phyloP scores from a whole-genome alignment of 768 basidiomycete species.

The Suillus sp. region DNA sequence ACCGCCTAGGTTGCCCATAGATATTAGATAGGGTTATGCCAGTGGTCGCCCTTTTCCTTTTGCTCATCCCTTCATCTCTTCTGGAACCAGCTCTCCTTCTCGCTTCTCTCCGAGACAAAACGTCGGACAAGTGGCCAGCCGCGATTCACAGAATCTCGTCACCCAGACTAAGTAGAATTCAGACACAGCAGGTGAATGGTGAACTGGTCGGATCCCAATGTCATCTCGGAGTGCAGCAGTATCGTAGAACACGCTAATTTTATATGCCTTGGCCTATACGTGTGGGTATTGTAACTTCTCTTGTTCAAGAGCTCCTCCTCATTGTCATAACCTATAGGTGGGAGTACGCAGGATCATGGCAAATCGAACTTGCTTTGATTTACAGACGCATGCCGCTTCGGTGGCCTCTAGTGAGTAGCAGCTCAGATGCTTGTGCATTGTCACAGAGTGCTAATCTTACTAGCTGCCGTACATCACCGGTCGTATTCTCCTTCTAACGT shows the following conservation, averaged over 20 bases:
- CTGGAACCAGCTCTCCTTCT: background rate
- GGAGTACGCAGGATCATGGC: conserved; percentile 1
- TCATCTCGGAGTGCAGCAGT: background rate
- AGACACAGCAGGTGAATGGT: background rate
- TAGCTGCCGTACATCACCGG: background rate
- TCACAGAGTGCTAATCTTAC: background rate
- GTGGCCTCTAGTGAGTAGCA: conserved; percentile 4
- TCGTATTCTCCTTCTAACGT: background rate
- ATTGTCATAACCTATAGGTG: background rate
- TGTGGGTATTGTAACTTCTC: background rate
- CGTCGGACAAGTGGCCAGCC: no score
- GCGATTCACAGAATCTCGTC: background rate
- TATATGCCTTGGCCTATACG: background rate
- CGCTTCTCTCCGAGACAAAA: background rate
- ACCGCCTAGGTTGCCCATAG: background rate
- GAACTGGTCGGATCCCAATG: background rate
- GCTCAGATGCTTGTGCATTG: background rate
- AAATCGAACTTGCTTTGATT: conserved; percentile 4
- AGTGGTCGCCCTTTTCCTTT: background rate
- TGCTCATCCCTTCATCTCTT: background rate
- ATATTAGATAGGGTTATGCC: background rate
- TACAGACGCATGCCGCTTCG: background rate
- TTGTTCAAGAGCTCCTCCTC: background rate
- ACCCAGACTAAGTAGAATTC: background rate
- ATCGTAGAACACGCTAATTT: background rate